Conservation (phyloP, 148 eudicot species). For the Simmondsia chinensis region DNA sequence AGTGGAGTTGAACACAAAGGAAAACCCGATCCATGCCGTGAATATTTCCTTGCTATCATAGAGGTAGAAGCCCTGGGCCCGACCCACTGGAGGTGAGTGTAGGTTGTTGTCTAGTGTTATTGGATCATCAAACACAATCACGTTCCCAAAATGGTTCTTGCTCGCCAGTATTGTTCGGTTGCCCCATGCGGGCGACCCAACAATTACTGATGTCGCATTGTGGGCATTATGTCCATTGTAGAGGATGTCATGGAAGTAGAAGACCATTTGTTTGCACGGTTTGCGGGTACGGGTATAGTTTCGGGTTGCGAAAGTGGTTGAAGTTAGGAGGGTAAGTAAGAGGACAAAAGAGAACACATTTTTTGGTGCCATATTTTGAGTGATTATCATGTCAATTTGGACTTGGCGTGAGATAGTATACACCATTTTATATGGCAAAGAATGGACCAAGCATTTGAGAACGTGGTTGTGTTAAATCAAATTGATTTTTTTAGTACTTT, state of each 20-base stretch:
- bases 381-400: too few relatives aligned
- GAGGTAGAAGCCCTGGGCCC: conserved; percentile 62
- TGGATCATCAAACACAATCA: conserved; percentile 66
- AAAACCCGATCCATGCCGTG: conserved; percentile 52
- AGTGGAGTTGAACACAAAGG: conserved; percentile 43
- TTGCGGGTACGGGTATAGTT: not conserved
- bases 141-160: conserved; percentile 37
- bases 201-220: conserved; percentile 53
- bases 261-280: conserved; percentile 31
- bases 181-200: conserved; percentile 41
- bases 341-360: too few relatives aligned
- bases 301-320: too few relatives aligned
- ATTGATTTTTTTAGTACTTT: too few relatives aligned
- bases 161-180: conserved; percentile 28
- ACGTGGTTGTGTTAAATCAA: too few relatives aligned
- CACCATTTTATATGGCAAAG: too few relatives aligned
- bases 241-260: conserved; percentile 57
- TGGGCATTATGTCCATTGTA: conserved; percentile 38
- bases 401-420: too few relatives aligned
- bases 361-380: too few relatives aligned
- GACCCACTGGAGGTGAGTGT: conserved; percentile 39
- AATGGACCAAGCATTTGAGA: too few relatives aligned
- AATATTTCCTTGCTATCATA: conserved; percentile 38
- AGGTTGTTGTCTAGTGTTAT: conserved; percentile 52
- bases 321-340: too few relatives aligned